phyloP scores from a whole-genome alignment of 306 rosid species.

The Cucurbita ficifolia region DNA sequence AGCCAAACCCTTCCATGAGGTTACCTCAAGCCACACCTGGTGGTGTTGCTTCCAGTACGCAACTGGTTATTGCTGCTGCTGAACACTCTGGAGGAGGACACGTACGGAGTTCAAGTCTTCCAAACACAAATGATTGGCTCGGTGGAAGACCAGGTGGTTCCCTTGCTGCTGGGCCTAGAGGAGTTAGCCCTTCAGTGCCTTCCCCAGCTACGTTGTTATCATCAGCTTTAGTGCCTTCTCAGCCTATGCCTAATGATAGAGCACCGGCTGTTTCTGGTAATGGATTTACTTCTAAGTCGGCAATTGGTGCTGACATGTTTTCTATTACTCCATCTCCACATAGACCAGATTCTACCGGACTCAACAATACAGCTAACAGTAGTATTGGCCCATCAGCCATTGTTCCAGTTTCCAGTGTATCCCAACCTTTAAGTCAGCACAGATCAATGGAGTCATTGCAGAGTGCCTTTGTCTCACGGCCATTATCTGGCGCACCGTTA shows the following conservation, averaged over 20 bases:
- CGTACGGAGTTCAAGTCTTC: constrained; percentile 27
- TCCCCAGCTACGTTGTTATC: constrained; percentile 20
- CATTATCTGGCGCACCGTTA: constrained; percentile 33
- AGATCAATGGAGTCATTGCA: constrained; percentile 53
- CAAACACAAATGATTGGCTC: constrained; percentile 55
- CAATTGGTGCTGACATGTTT: constrained; percentile 37
- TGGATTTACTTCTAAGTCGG: constrained; percentile 42
- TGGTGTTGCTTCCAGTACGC: constrained; percentile 28
- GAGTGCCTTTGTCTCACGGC: constrained; percentile 37
- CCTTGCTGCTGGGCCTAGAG: constrained; percentile 50
- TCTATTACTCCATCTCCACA: constrained; percentile 31
- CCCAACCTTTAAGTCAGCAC: constrained; percentile 37
- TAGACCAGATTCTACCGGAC: constrained; percentile 40
- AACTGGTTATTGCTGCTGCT: constrained; percentile 29
- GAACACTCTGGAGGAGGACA: constrained; percentile 26
- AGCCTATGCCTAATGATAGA: constrained; percentile 31
- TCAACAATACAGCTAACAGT: constrained; percentile 28
- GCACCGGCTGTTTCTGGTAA: constrained; percentile 53
- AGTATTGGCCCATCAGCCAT: constrained; percentile 31
- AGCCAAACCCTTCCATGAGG: constrained; percentile 44
- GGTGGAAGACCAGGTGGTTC: constrained; percentile 33
- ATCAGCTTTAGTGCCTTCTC: constrained; percentile 35
- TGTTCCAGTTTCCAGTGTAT: constrained; percentile 41
- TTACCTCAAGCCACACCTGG: constrained; percentile 49
- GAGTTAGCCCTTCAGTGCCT: constrained; percentile 31